A percentile compares a stretch with the other conserved stretches of the same genome.
phyloP scores from a whole-genome alignment of 2,329 filamentous ascomycete species.

The Herpotrichia juniperi region DNA sequence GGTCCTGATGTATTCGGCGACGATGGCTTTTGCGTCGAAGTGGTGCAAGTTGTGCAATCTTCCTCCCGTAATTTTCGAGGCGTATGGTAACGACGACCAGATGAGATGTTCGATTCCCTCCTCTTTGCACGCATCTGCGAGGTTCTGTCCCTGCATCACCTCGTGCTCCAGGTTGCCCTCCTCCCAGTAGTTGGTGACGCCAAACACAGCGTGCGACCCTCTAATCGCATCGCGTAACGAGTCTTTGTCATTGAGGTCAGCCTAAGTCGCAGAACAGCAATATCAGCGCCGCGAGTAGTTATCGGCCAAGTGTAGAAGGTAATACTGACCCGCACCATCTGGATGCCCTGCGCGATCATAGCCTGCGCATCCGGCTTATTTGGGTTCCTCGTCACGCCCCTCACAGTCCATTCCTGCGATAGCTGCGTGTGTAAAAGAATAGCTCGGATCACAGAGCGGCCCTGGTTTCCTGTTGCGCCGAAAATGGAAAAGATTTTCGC shows the following conservation, averaged over 20 bases:
- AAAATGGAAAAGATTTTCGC: conserved; percentile 61
- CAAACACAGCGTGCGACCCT: conserved; percentile 20
- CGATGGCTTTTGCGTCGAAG: conserved; percentile 46
- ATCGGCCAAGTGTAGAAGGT: not conserved
- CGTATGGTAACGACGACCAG: conserved; percentile 19
- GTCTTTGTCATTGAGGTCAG: conserved; percentile 17
- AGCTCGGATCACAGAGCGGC: conserved; percentile 58
- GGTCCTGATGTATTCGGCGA: conserved; percentile 36
- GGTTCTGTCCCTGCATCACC: conserved; percentile 18
- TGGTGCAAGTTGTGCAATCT: conserved; percentile 39
- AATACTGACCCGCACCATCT: conserved; percentile 18
- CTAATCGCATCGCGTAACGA: conserved; percentile 16
- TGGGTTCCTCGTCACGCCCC: conserved; percentile 60
- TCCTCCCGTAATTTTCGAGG: conserved; percentile 30
- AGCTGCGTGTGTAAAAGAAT: conserved; percentile 52
- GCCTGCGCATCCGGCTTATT: conserved; percentile 52
- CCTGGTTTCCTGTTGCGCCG: conserved; percentile 66
- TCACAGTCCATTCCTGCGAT: conserved; percentile 55
- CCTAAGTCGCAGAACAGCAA: conserved; percentile 2
- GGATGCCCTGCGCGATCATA: conserved; percentile 35
- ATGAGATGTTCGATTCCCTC: conserved; percentile 18
- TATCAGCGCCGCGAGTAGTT: not conserved
- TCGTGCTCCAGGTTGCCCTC: conserved; percentile 16
- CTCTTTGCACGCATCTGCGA: conserved; percentile 18
- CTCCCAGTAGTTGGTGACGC: conserved; percentile 24